Conservation (phyloP, 345 rosid genomes). For the Trapa bicornis region DNA sequence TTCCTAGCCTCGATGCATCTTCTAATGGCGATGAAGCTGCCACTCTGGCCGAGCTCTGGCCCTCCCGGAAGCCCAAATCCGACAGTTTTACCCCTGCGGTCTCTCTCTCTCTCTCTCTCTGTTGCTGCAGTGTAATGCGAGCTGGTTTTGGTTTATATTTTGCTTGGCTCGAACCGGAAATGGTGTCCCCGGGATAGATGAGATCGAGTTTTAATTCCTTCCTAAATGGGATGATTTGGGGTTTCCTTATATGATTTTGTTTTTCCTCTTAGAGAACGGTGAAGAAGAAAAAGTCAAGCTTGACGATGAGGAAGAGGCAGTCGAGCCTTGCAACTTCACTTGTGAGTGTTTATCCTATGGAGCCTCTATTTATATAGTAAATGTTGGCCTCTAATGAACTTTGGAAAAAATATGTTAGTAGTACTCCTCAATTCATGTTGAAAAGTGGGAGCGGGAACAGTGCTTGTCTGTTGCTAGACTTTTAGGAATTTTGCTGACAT, state of each 20-base stretch:
- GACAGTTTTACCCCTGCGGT: background rate
- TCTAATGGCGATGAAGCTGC: background rate
- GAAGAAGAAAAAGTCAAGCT: no score
- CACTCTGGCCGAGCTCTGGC: constrained; percentile 2
- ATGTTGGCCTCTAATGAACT: background rate
- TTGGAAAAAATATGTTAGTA: background rate
- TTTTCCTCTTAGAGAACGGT: no score
- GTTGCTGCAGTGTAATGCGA: no score
- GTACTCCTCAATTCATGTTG: background rate
- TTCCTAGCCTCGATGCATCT: background rate
- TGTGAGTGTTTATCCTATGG: no score
- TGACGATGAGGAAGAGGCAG: no score
- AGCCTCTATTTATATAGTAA: no score
- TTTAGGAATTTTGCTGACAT: background rate
- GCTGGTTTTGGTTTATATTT: background rate
- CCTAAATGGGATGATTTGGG: no score
- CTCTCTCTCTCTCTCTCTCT: background rate
- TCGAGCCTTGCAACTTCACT: no score
- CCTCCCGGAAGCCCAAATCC: constrained; percentile 1
- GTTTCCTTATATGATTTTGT: no score
- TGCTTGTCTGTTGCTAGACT: constrained; percentile 1
- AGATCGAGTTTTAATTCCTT: no score
- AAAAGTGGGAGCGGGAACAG: background rate
- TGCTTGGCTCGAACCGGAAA: no score
- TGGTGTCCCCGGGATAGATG: no score